phyloP scores from a whole-genome alignment of 2,329 filamentous ascomycete genomes.

The Aspergillus piperis region DNA sequence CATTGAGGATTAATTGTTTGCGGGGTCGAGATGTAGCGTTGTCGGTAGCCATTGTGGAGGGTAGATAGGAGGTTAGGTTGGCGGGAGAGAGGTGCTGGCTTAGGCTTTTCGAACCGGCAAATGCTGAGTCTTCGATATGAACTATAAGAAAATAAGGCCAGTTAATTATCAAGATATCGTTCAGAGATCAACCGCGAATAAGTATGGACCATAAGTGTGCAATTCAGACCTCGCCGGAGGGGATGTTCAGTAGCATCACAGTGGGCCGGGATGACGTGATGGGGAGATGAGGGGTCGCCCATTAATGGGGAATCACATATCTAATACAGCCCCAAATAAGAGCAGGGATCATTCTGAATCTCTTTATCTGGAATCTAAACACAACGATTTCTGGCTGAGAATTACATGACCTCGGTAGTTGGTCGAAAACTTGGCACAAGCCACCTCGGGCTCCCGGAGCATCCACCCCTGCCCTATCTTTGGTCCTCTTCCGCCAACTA shows the following conservation, averaged over 20 bases:
- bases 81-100: background rate
- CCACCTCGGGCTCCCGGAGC: background rate
- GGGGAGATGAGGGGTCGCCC: background rate
- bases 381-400: background rate
- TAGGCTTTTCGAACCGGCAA: background rate
- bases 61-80: background rate
- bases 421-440: background rate
- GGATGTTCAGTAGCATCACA: conserved; percentile 29
- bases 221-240: background rate
- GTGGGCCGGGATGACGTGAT: conserved; percentile 41
- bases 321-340: background rate
- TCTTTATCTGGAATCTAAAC: background rate
- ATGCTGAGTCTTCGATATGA: background rate
- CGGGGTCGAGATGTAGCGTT: conserved; percentile 21
- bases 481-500: conserved; percentile 5
- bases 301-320: background rate
- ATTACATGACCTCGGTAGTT: background rate
- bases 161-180: background rate
- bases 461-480: background rate
- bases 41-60: background rate
- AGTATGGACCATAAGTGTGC: background rate
- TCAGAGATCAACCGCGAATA: background rate
- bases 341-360: background rate
- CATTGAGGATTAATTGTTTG: conserved; percentile 54
- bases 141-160: background rate